Percentiles rank a stretch among this genome's conserved stretches.
Evolutionary conservation across 805 yeast species (phyloP).

Genomic region (Zygotorulaspora danielsina): DNA sequence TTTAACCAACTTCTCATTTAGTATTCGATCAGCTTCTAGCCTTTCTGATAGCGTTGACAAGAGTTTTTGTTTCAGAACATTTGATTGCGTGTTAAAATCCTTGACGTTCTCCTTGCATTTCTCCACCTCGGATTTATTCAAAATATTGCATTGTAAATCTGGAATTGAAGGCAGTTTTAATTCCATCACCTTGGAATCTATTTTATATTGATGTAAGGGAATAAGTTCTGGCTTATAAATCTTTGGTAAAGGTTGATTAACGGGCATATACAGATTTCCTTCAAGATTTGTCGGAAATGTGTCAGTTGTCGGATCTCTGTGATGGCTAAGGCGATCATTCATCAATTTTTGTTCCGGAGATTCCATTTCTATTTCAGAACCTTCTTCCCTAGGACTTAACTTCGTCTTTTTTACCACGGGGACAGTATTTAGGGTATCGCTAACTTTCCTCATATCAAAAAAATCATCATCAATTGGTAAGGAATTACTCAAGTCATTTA

Average conservation of each 20-base stretch:
- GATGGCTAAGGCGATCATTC: neutral
- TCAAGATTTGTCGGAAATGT: constrained; percentile 5
- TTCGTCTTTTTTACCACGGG: constrained; percentile 21
- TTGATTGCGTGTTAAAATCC: constrained; percentile 18
- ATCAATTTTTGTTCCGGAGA: constrained; percentile 1
- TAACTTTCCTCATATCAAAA: constrained; percentile 27
- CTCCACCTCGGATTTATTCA: constrained; percentile 20
- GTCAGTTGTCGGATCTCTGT: neutral
- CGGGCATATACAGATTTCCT: constrained; percentile 29
- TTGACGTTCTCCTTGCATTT: constrained; percentile 18
- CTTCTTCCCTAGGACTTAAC: constrained; percentile 2
- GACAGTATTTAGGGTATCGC: constrained; percentile 23
- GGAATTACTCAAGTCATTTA: constrained; percentile 17
- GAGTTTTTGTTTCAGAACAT: constrained; percentile 19
- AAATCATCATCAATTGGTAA: constrained; percentile 19
- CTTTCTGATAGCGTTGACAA: constrained; percentile 18
- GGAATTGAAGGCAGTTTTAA: constrained; percentile 22
- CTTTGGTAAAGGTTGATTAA: constrained; percentile 28
- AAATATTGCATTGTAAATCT: constrained; percentile 15
- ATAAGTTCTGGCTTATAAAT: constrained; percentile 24
- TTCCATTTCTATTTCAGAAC: constrained; percentile 8
- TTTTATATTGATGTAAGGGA: constrained; percentile 14
- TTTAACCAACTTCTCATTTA: constrained; percentile 19
- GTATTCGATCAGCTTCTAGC: constrained; percentile 19
- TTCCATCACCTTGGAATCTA: constrained; percentile 12